phyloP scores from a whole-genome alignment of 2,329 filamentous ascomycete genomes.

The Sclerotinia minor region DNA sequence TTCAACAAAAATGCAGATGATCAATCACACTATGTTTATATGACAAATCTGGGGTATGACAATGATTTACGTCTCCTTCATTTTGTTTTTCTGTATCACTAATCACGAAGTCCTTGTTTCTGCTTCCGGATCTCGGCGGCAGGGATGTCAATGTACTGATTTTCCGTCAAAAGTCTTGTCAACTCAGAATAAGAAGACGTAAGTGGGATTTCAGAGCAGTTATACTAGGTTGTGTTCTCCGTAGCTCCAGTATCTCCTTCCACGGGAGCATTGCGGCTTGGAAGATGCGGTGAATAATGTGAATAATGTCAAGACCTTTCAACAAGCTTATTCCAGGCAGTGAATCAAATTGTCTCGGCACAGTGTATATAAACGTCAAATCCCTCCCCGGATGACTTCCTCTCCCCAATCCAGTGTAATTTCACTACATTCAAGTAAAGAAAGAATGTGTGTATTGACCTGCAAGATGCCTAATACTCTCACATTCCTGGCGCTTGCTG shows the following conservation, averaged over 20 bases:
- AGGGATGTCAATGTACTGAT: slow-evolving; percentile 1
- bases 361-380: background rate
- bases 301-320: background rate
- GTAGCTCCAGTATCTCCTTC: background rate
- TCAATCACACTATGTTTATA: background rate
- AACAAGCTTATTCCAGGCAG: background rate
- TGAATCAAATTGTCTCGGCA: background rate
- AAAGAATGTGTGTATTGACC: background rate
- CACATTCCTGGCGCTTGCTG: background rate
- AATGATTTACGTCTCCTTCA: background rate
- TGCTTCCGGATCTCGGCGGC: background rate
- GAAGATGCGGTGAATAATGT: background rate
- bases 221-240: background rate
- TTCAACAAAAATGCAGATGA: background rate
- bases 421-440: background rate
- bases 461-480: slow-evolving; percentile 7
- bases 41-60: background rate
- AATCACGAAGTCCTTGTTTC: background rate
- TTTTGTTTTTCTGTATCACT: background rate
- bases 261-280: background rate
- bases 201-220: background rate
- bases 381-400: background rate
- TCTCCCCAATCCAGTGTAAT: background rate
- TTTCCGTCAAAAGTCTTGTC: background rate
- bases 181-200: background rate